phyloP scores from a whole-genome alignment of 2,329 filamentous ascomycete genomes.

The Monilinia polystroma region DNA sequence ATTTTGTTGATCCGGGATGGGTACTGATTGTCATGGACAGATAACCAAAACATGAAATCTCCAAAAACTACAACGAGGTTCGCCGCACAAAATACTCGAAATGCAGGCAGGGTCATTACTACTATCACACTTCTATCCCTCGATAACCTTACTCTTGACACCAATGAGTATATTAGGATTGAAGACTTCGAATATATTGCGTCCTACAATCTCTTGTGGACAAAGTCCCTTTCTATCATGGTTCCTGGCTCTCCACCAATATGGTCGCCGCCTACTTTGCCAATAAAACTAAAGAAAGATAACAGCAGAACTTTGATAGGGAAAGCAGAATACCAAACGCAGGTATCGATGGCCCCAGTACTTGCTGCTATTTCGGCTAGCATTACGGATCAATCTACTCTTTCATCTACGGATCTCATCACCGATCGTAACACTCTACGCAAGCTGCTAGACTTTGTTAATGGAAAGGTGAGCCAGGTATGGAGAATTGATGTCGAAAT shows the following conservation, averaged over 20 bases:
- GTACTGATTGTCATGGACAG: not conserved
- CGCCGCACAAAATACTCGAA: too few species aligned
- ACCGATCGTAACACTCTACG: conserved; percentile 39
- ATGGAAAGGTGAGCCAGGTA: conserved; percentile 31
- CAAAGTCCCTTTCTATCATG: conserved; percentile 27
- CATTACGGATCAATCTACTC: conserved; percentile 29
- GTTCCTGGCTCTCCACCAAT: conserved; percentile 31
- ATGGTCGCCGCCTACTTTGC: conserved; percentile 30
- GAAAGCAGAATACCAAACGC: conserved; percentile 38
- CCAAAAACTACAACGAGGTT: too few species aligned
- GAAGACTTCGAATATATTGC: conserved; percentile 29
- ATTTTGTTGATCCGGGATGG: not conserved
- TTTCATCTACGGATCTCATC: conserved; percentile 35
- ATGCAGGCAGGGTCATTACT: conserved; percentile 21
- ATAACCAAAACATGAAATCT: not conserved
- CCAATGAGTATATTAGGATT: conserved; percentile 5
- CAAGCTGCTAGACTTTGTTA: conserved; percentile 37
- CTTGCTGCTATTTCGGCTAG: conserved; percentile 33
- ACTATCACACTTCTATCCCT: not conserved
- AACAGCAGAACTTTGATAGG: conserved; percentile 34
- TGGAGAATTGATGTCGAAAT: conserved; percentile 41
- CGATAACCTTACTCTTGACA: too few species aligned
- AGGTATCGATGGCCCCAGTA: conserved; percentile 36
- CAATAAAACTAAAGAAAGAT: conserved; percentile 25
- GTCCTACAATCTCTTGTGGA: conserved; percentile 33